Conservation (phyloP, 1,139 yeast species). For the Maudiozyma humilis region DNA sequence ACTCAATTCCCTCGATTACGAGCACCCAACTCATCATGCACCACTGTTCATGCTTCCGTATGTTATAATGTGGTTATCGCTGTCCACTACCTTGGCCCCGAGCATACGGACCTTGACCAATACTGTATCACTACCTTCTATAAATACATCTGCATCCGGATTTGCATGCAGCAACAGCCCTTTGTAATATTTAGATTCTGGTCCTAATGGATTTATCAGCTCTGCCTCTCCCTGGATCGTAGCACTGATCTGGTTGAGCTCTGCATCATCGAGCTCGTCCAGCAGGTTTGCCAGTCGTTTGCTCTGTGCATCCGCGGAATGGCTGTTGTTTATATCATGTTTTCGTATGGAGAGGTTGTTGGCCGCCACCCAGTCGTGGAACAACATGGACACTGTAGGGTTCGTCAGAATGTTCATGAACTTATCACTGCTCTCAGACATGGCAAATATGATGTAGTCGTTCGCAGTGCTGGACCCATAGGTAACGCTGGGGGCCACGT, state of each 20-base stretch:
- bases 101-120: slow-evolving; percentile 54
- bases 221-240: slow-evolving; percentile 66
- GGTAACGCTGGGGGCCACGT: slow-evolving; percentile 35
- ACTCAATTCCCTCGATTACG: no score
- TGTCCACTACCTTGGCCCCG: slow-evolving; percentile 72
- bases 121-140: slow-evolving; percentile 53
- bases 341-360: slow-evolving; percentile 34
- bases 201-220: slow-evolving; percentile 36
- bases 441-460: slow-evolving; percentile 56
- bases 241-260: slow-evolving; percentile 67
- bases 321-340: slow-evolving; percentile 12
- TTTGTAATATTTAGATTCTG: slow-evolving; percentile 48
- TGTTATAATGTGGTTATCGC: slow-evolving; percentile 51
- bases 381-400: slow-evolving; percentile 70
- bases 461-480: slow-evolving; percentile 20
- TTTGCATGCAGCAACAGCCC: slow-evolving; percentile 48
- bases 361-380: slow-evolving; percentile 82
- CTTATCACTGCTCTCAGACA: slow-evolving; percentile 62
- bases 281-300: slow-evolving; percentile 48
- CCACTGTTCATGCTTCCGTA: slow-evolving; percentile 16
- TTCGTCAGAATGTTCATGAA: slow-evolving; percentile 57
- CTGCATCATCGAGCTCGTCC: slow-evolving; percentile 65
- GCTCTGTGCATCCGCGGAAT: slow-evolving; percentile 1
- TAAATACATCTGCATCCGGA: slow-evolving; percentile 62
- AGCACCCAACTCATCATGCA: not conserved